These are phyloP conservation scores for Fusarium acutatum DNA, from an alignment of 2,329 filamentous ascomycete genomes.

Conservation along the genomic window DNA sequence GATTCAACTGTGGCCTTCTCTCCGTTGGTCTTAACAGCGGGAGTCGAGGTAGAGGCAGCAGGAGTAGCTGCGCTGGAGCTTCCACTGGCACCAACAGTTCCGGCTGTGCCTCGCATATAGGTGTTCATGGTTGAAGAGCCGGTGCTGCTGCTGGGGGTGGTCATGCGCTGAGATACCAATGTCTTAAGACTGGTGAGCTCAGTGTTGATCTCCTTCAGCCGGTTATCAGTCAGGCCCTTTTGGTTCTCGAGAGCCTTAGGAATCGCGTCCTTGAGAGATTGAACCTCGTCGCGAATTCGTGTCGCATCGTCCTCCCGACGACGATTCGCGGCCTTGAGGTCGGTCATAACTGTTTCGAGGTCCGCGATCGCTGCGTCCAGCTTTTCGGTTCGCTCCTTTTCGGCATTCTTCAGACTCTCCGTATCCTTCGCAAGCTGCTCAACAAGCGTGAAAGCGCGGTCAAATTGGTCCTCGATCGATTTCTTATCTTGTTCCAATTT, in stretches of 20 bases:
- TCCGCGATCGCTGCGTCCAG: constrained; percentile 84
- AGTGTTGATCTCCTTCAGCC: constrained; percentile 83
- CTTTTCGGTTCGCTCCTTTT: constrained; percentile 83
- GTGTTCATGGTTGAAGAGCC: constrained; percentile 40
- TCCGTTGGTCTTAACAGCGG: constrained; percentile 38
- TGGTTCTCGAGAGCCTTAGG: constrained; percentile 90
- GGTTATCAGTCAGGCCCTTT: constrained; percentile 81
- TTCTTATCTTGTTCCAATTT: constrained; percentile 95
- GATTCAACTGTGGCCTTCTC: constrained; percentile 40
- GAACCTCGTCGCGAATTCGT: constrained; percentile 86
- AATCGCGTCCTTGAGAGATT: constrained; percentile 81
- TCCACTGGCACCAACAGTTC: background rate
- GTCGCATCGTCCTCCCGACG: constrained; percentile 88
- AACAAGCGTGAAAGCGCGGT: constrained; percentile 87
- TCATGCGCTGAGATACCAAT: constrained; percentile 74
- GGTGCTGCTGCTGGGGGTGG: constrained; percentile 44
- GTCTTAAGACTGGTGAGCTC: constrained; percentile 95
- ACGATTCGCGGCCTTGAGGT: constrained; percentile 82
- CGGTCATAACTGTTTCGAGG: constrained; percentile 82
- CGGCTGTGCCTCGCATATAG: constrained; percentile 39
- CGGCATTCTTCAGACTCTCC: constrained; percentile 83
- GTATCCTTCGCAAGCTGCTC: constrained; percentile 95
- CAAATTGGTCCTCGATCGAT: constrained; percentile 90
- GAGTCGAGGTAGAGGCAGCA: constrained; percentile 37
- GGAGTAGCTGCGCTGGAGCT: constrained; percentile 27